phyloP scores from a whole-genome alignment of 2,329 filamentous ascomycete genomes.

The Macroventuria anomochaeta region DNA sequence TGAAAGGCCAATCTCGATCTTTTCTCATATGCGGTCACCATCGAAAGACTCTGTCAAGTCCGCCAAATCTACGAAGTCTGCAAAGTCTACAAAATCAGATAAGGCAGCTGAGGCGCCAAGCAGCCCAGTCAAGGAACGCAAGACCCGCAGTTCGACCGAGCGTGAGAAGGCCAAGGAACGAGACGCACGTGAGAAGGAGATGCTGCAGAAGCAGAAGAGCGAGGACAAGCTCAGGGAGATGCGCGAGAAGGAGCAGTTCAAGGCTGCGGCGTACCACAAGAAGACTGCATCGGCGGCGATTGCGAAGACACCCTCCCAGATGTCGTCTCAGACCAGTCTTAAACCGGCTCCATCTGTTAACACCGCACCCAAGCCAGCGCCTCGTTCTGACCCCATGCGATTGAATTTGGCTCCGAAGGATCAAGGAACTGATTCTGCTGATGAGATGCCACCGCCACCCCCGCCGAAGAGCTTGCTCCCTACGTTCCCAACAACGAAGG shows the following conservation, averaged over 20 bases:
- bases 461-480: constrained; percentile 58
- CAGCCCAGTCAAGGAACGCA: constrained; percentile 50
- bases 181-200: constrained; percentile 65
- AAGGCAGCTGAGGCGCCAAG: constrained; percentile 36
- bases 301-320: constrained; percentile 59
- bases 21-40: constrained; percentile 45
- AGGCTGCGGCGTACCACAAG: constrained; percentile 59
- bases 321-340: constrained; percentile 44
- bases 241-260: constrained; percentile 73
- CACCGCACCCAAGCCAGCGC: constrained; percentile 37
- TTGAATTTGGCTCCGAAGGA: constrained; percentile 33
- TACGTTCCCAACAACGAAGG: constrained; percentile 53
- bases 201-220: constrained; percentile 65
- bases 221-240: constrained; percentile 71
- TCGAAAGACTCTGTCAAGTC: constrained; percentile 46
- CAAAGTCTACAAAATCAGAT: constrained; percentile 35
- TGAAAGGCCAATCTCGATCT: constrained; percentile 41
- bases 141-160: constrained; percentile 66
- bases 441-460: constrained; percentile 67
- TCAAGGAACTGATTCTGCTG: constrained; percentile 51
- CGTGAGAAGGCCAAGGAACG: constrained; percentile 65
- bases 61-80: constrained; percentile 34
- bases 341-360: constrained; percentile 50
- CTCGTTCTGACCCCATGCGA: constrained; percentile 33
- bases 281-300: constrained; percentile 42